Percentiles rank a stretch among this genome's conserved stretches.
Evolutionary conservation across 371 early-diverging fungal genomes (phyloP).

Genomic region (Rhizopus delemar): DNA sequence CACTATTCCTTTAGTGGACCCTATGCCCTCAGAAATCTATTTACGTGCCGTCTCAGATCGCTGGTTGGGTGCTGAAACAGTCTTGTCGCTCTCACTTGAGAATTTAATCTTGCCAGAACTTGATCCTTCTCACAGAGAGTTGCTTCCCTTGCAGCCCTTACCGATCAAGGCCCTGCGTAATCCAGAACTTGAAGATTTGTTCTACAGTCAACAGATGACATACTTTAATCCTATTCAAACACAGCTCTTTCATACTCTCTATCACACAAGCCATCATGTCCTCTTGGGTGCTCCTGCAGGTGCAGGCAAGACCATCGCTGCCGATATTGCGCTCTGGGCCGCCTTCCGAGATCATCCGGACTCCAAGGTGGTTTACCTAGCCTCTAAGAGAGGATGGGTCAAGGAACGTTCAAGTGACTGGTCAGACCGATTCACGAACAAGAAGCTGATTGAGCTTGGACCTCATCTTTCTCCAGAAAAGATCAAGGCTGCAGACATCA

Average conservation of each 20-base stretch:
- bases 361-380: constrained; percentile 96
- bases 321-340: constrained; percentile 92
- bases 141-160: constrained; percentile 86
- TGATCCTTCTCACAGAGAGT: constrained; percentile 83
- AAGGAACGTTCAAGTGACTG: constrained; percentile 95
- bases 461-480: constrained; percentile 92
- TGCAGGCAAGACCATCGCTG: constrained; percentile 98
- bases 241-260: constrained; percentile 95
- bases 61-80: constrained; percentile 90
- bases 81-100: constrained; percentile 85
- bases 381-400: constrained; percentile 99
- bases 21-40: constrained; percentile 85
- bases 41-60: constrained; percentile 90
- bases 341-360: constrained; percentile 84
- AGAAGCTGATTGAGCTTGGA: constrained; percentile 91
- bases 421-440: constrained; percentile 80
- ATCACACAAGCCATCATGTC: constrained; percentile 82
- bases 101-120: constrained; percentile 85
- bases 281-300: constrained; percentile 98
- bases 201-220: constrained; percentile 77
- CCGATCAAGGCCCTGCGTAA: constrained; percentile 84
- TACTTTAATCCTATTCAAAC: constrained; percentile 99
- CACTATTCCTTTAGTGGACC: constrained; percentile 87
- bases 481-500: constrained; percentile 88
- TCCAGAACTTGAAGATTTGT: constrained; percentile 69